Base-by-base conservation (phyloP, 2,329 filamentous ascomycete species). In the Sporothrix sp. region DNA sequence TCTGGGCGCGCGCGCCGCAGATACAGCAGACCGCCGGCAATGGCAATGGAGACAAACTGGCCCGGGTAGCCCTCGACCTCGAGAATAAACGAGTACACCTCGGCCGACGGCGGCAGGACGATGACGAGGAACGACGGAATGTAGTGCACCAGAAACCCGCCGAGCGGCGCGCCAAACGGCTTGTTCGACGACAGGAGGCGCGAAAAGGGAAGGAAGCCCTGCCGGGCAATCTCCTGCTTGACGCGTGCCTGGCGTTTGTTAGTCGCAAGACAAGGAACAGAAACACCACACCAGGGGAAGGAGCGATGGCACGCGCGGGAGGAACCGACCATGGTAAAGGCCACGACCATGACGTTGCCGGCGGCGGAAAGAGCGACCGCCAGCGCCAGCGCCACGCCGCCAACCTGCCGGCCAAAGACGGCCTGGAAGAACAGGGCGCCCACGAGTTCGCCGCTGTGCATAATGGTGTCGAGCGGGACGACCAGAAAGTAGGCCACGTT, bases 261-360 rank as follows among this genome's bases (percentile, higher is more conserved):
- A 38, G 36, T 20, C 36, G 36, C 11, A 20, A n/a, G n/a, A 38
- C n/a, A 38, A 4, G 30, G 28, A 27, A 11, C n/a, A 32, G 9
- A 44, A 18, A 13, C 7, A 8, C 18, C 14, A 27, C 9, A 16
- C 23, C 30, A 84, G 25, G 25, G 10, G 25, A 28, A 28, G 25
- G 25, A 28, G 25, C 5, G 10, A 28, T 6, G 6, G 25, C 10
- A 28, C 6, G 10, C 10, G 25, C 6, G 25, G 6, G 25, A 28
- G 5, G 10, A 28, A 28, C 25, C 5, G 6, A 28, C 82, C 63
- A 82, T 63, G 1, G 81, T 73, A 61, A 86, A 87, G 0, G 80
- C 79, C 2, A 84, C 81, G 0, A 85, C 81, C 74, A 87, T 81
- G 13, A 87, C 82, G 60, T 87, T 87, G 0, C 83, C 84, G 2